These are phyloP conservation scores for Brassica incana DNA, from an alignment of 345 rosid genomes.

Conservation along the genomic window DNA sequence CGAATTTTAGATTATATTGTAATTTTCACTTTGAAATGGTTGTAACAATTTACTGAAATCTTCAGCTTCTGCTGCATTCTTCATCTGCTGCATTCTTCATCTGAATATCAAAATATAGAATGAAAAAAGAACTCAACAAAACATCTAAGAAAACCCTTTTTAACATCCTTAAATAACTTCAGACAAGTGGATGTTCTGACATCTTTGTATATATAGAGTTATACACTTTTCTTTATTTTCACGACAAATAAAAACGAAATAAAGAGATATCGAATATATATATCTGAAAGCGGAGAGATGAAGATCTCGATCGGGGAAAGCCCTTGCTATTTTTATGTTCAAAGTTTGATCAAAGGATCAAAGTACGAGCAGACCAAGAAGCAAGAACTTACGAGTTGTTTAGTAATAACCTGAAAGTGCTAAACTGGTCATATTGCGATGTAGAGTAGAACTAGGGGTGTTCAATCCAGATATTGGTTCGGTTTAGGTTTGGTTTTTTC, in stretches of 20 bases:
- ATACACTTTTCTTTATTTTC: neutral
- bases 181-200: neutral
- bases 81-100: neutral
- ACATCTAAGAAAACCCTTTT: neutral
- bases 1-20: neutral
- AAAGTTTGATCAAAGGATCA: neutral
- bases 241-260: neutral
- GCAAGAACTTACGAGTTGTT: neutral
- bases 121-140: neutral
- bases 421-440: neutral
- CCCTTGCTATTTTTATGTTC: neutral
- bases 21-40: neutral
- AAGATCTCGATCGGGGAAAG: neutral
- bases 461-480: too few relatives aligned
- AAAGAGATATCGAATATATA: neutral
- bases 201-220: neutral
- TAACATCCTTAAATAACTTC: neutral
- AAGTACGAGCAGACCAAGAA: neutral
- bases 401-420: neutral
- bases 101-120: neutral
- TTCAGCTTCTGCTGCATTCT: neutral
- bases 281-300: neutral
- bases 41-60: neutral
- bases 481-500: too few relatives aligned
- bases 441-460: neutral